These are phyloP conservation scores for Nicotiana noctiflora DNA, from an alignment of 257 asterid species.

Conservation along the genomic window DNA sequence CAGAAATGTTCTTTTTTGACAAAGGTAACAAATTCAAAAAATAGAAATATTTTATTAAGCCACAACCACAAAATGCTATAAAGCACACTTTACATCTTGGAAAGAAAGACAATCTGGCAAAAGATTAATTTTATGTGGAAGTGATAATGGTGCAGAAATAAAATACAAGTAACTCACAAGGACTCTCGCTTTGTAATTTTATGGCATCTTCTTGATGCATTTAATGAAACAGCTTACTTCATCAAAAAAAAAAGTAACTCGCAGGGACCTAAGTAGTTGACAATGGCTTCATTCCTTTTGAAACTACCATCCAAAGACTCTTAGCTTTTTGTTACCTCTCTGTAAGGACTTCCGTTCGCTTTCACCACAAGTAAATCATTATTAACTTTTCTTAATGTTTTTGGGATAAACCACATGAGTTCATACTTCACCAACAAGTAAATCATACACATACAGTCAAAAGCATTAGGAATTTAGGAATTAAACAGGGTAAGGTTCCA, in stretches of 20 bases:
- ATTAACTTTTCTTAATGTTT: background rate
- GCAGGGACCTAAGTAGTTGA: background rate
- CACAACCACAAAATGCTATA: background rate
- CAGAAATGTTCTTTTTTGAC: no score
- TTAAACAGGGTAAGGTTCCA: background rate
- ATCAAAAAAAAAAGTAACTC: no score
- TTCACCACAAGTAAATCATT: background rate
- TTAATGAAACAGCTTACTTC: no score
- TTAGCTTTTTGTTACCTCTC: background rate
- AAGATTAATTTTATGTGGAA: background rate
- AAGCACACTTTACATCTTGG: background rate
- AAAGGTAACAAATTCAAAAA: background rate
- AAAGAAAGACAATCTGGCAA: background rate
- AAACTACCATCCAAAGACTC: background rate
- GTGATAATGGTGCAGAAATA: background rate
- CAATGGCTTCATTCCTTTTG: background rate
- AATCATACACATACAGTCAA: background rate
- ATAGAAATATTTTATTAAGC: background rate
- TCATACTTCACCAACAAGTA: background rate
- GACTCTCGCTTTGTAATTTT: no score
- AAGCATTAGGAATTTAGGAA: background rate
- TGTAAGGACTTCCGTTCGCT: background rate
- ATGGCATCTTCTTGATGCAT: no score
- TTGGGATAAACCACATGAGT: background rate
- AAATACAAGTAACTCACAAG: background rate